phyloP scores from a whole-genome alignment of 768 basidiomycete species.

The Suillus spraguei region DNA sequence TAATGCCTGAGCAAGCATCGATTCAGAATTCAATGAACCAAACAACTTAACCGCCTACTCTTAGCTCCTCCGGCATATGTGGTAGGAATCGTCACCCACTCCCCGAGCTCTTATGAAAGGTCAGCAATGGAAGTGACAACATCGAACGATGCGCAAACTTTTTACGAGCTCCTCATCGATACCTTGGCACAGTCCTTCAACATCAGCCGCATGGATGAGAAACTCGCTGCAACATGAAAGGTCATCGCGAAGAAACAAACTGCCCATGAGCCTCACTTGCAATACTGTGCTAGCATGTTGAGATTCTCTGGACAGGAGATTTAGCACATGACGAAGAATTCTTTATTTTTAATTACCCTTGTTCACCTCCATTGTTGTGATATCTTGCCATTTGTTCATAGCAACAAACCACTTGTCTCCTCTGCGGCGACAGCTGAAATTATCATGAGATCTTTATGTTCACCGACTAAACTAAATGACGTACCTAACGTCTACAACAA shows the following conservation, averaged over 20 bases:
- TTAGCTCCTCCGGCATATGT: slow-evolving; percentile 98
- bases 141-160: slow-evolving; percentile 50
- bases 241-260: slow-evolving; percentile 6
- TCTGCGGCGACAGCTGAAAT: slow-evolving; percentile 75
- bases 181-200: slow-evolving; percentile 95
- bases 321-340: slow-evolving; percentile 5
- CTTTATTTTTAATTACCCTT: slow-evolving; percentile 50
- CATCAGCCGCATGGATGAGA: slow-evolving; percentile 96
- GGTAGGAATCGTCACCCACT: slow-evolving; percentile 90
- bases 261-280: slow-evolving; percentile 55
- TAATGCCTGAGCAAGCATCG: slow-evolving; percentile 53
- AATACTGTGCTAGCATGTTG: slow-evolving; percentile 73
- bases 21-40: slow-evolving; percentile 11
- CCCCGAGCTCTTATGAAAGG: slow-evolving; percentile 65
- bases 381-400: slow-evolving; percentile 98
- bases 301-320: slow-evolving; percentile 59
- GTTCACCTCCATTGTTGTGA: slow-evolving; percentile 92
- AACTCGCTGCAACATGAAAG: slow-evolving; percentile 68
- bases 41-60: slow-evolving; percentile 47
- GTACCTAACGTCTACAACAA: slow-evolving; percentile 95
- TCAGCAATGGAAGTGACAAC: slow-evolving; percentile 14
- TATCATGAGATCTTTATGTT: background rate
- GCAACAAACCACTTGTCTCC: slow-evolving; percentile 87
- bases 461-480: slow-evolving; percentile 13
- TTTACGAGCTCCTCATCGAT: slow-evolving; percentile 88